These are phyloP conservation scores for Candida jianshihensis DNA, from an alignment of 805 yeast species.

Conservation along the genomic window DNA sequence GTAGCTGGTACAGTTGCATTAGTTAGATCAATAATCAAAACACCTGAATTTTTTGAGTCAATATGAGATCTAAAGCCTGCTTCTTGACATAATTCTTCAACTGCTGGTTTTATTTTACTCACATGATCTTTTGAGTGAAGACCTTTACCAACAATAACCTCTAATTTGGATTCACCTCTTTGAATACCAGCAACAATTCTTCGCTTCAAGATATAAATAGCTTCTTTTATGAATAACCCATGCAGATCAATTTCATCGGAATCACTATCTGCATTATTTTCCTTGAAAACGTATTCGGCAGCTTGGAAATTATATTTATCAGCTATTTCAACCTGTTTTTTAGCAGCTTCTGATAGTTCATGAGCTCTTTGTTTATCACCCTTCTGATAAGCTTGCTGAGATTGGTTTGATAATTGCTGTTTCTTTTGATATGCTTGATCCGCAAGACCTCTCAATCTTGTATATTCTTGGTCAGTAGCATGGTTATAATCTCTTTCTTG, in stretches of 20 bases:
- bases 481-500: slow-evolving; percentile 58
- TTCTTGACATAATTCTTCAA: slow-evolving; percentile 68
- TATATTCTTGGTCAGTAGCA: slow-evolving; percentile 60
- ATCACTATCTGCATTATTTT: slow-evolving; percentile 82
- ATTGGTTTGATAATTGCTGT: slow-evolving; percentile 48
- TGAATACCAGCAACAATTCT: slow-evolving; percentile 60
- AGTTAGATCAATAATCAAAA: slow-evolving; percentile 60
- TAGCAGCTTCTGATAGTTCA: slow-evolving; percentile 62
- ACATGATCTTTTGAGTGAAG: slow-evolving; percentile 74
- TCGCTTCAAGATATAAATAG: slow-evolving; percentile 65
- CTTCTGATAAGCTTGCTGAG: slow-evolving; percentile 67
- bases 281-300: slow-evolving; percentile 82
- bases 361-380: slow-evolving; percentile 76
- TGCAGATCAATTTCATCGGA: slow-evolving; percentile 87
- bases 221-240: slow-evolving; percentile 87
- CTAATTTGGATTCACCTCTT: slow-evolving; percentile 52
- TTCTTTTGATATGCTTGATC: slow-evolving; percentile 55
- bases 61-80: slow-evolving; percentile 52
- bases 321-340: slow-evolving; percentile 50
- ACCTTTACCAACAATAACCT: slow-evolving; percentile 92
- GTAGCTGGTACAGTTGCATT: slow-evolving; percentile 37
- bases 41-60: slow-evolving; percentile 75
- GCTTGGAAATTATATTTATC: slow-evolving; percentile 72
- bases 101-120: slow-evolving; percentile 86
- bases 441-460: slow-evolving; percentile 58